Percentiles rank a stretch among this genome's conserved stretches.
phyloP scores from a whole-genome alignment of 2,329 filamentous ascomycete genomes.

The Verticillium nubilum region DNA sequence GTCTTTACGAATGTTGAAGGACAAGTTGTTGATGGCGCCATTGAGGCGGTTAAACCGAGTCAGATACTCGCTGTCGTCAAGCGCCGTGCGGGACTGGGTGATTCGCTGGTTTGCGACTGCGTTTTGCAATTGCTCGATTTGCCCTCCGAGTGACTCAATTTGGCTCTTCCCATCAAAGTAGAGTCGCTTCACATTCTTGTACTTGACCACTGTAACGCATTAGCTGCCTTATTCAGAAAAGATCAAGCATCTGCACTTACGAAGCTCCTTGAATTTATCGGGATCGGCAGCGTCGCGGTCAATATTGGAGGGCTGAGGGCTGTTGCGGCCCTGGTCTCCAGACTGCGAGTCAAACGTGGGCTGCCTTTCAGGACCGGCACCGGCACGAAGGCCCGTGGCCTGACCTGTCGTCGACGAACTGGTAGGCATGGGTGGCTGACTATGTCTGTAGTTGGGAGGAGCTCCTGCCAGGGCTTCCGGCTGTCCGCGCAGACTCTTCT shows the following conservation, averaged over 20 bases:
- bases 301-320: conserved; percentile 44
- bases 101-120: conserved; percentile 95
- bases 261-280: conserved; percentile 54
- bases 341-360: conserved; percentile 34
- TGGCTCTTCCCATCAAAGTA: conserved; percentile 95
- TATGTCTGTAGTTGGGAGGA: conserved; percentile 48
- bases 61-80: conserved; percentile 92
- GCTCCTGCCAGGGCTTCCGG: conserved; percentile 38
- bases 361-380: conserved; percentile 28
- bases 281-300: conserved; percentile 38
- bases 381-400: conserved; percentile 32
- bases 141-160: conserved; percentile 79
- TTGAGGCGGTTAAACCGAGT: conserved; percentile 87
- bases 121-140: conserved; percentile 93
- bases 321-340: conserved; percentile 47
- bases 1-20: conserved; percentile 94
- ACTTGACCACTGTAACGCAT: conserved; percentile 68
- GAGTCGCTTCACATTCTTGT: conserved; percentile 95
- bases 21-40: conserved; percentile 87
- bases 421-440: conserved; percentile 31
- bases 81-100: conserved; percentile 86
- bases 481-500: conserved; percentile 38
- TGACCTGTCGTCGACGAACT: conserved; percentile 30
- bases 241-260: conserved; percentile 29
- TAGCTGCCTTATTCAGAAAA: not conserved